Percentiles rank a stretch among this genome's conserved stretches.
Conservation (phyloP, 2,329 filamentous ascomycete genomes). For the Colletotrichum australisinense region DNA sequence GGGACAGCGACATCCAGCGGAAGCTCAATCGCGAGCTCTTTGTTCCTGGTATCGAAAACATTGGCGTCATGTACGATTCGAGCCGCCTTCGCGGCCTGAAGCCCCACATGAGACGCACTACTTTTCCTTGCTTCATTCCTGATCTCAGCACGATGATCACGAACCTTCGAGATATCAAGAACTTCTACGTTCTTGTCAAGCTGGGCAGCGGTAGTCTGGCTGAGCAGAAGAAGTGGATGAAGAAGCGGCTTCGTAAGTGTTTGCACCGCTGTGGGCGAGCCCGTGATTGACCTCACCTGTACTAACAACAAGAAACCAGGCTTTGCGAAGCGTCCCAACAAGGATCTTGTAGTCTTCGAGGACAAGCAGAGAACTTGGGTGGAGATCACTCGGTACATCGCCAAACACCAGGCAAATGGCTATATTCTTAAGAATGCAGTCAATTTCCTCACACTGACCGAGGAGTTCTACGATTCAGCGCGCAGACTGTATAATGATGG, state of each 20-base stretch:
- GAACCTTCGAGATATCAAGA: neutral
- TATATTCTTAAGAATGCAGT: neutral
- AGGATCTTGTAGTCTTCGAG: neutral
- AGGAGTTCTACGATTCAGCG: fast-evolving
- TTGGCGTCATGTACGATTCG: neutral
- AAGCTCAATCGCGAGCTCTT: neutral
- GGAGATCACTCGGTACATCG: neutral
- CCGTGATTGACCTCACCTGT: neutral
- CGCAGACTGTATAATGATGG: too few relatives aligned
- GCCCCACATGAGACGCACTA: neutral
- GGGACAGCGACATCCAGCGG: neutral
- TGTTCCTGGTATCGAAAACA: neutral
- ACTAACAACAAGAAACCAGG: neutral
- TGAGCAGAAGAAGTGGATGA: neutral
- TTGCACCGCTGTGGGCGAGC: neutral
- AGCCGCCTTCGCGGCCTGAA: neutral
- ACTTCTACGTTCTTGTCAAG: neutral
- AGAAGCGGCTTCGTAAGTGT: neutral
- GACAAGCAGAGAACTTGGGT: neutral
- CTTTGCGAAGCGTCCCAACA: neutral
- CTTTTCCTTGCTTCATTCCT: neutral
- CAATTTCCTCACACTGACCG: neutral
- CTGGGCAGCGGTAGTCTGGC: neutral
- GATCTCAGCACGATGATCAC: neutral
- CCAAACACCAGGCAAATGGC: neutral